Evolutionary conservation across 768 basidiomycete species (phyloP), one percentile per base, ranked within the genome.

Genomic region (Inosperma sp.): DNA sequence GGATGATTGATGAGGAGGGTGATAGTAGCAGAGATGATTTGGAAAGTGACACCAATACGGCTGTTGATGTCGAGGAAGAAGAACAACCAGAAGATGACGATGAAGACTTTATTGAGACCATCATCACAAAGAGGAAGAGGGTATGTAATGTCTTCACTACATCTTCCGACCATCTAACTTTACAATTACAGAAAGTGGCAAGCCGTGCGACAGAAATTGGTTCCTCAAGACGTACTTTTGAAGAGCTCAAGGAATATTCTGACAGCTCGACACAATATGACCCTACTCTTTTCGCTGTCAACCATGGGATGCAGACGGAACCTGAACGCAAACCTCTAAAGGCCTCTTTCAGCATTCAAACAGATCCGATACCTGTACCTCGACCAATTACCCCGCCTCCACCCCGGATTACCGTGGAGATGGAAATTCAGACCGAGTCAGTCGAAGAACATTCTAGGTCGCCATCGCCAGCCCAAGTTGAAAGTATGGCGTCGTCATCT

Each of bases 51-150:
- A 58, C 54, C 7, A 71, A 35, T 57, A 65, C 57, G 4, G 65
- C 63, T 26, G 68, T 70, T 39, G 33, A 35, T 12, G 37, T 9
- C 6, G 74, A 70, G 29, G 77, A 73, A 9, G 76, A 78, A 5
- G 80, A 76, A 14, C 75, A 75, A 34, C 80, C 81, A 3, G 86
- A 85, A 47, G 82, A 76, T 16, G 86, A 86, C 60, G 86, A 88
- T 59, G 86, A 68, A 33, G 68, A 88, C 60, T 81, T 87, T 33
- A 81, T 88, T 52, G 85, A 93, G 66, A 93, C 91, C 3, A 93
- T 94, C 56, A 92, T 94, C 58, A 93, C 90, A 2, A 73, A 88
- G 52, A 86, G 82, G 61, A 88, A 86, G 68, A 75, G 86, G 73
- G 85, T 85, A 60, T 21, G 71, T 61, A 4, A 40, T 19, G 8